Conservation (phyloP, 352 stramenopile species). For the Pseudoperonospora humuli region DNA sequence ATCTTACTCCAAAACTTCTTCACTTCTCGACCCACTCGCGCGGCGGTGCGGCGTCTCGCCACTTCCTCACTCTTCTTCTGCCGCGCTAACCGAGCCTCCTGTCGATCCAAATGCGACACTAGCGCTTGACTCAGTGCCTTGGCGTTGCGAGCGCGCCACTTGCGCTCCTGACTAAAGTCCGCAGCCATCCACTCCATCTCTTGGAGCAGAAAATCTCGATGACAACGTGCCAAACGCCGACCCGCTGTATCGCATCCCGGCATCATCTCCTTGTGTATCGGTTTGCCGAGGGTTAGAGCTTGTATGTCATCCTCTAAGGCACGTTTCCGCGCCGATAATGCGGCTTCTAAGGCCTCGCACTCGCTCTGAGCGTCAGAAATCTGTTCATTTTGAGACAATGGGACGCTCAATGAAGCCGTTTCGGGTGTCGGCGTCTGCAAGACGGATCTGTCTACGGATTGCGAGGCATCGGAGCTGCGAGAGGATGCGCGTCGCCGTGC, state of each 20-base stretch:
- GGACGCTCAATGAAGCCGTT: neutral
- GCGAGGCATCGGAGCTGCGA: slow-evolving; percentile 15
- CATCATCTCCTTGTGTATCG: slow-evolving; percentile 24
- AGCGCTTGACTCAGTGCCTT: slow-evolving; percentile 69
- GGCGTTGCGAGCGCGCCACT: slow-evolving; percentile 70
- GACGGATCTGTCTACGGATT: slow-evolving; percentile 2
- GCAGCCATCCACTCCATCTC: slow-evolving; percentile 91
- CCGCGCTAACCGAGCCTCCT: slow-evolving; percentile 17
- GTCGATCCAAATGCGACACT: slow-evolving; percentile 16
- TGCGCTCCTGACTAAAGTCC: slow-evolving; percentile 88
- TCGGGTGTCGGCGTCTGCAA: slow-evolving; percentile 23
- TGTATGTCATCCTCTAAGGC: slow-evolving; percentile 34
- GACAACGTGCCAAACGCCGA: slow-evolving; percentile 28
- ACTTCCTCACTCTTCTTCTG: slow-evolving; percentile 35
- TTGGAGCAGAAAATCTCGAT: slow-evolving; percentile 74
- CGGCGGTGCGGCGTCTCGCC: slow-evolving; percentile 43
- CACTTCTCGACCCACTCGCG: slow-evolving; percentile 82
- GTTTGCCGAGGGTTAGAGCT: slow-evolving; percentile 42
- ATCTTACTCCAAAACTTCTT: slow-evolving; percentile 96
- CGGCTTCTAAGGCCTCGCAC: slow-evolving; percentile 18
- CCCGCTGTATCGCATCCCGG: slow-evolving; percentile 33
- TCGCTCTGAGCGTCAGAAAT: slow-evolving; percentile 9
- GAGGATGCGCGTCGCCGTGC: slow-evolving; percentile 29
- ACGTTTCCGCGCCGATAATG: slow-evolving; percentile 35
- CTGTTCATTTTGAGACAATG: slow-evolving; percentile 8